Base-by-base conservation (phyloP, 495 filamentous ascomycete species). In the Aspergillus heteromorphus region DNA sequence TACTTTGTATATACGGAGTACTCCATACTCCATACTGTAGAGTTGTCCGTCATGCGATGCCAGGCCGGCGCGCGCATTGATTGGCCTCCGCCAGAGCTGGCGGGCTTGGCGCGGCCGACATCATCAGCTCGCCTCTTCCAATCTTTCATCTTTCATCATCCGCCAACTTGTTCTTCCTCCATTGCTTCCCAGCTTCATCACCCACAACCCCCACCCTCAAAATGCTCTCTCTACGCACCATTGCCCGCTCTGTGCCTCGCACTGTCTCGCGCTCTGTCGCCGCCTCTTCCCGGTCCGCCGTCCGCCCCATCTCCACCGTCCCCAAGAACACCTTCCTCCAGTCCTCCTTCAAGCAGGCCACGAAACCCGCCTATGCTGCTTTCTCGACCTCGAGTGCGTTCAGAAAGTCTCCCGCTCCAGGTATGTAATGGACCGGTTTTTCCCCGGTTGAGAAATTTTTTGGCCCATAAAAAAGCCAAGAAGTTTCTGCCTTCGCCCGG, bases 211-310 rank as follows among this genome's bases (percentile, higher is more conserved):
- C n/a, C n/a, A n/a, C 38, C 40, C 63, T 62, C 79, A 87, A 63
- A 63, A 93, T 92, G 89, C 71, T 91, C 67, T 90, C 88, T 48
- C 74, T 93, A 42, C 83, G 89, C 67, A 74, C 80, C 54, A 66
- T 88, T 50, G 77, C 84, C 60, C 87, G 88, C 65, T 81, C 87
- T 17, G 80, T 85, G 61, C 88, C 89, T 59, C 82, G 88, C 60
- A 75, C 81, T 38, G 59, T 87, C 40, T 75, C 82, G 45, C 85
- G 87, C 64, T 74, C 84, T 30, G 66, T 78, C 56, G 73, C 81
- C 55, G 71, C 73, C 48, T 69, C 83, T 27, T 64, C 76, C 54
- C 65, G 81, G 62, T 64, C 73, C 38, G 63, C 71, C 53, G 51
- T 61, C 59, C 77, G 80, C 62, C 79, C 80, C 50, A 70, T 75